Conservation (phyloP, 768 basidiomycete species). For the Hericium erinaceus region DNA sequence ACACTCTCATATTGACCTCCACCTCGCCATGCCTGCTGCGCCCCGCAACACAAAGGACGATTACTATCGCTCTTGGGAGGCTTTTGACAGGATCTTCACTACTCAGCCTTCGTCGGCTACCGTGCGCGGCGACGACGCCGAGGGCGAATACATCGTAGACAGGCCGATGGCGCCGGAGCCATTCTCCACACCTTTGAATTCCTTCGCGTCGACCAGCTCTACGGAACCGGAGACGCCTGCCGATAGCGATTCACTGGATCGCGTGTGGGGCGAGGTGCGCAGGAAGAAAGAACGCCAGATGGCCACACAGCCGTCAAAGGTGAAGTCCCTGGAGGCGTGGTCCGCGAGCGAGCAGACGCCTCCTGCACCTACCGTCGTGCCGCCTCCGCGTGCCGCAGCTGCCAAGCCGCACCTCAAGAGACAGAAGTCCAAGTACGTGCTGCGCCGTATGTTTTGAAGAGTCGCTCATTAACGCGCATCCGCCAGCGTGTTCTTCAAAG, state of each 20-base stretch:
- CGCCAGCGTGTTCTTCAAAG: slow-evolving; percentile 55
- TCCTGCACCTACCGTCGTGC: background rate
- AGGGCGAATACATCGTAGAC: slow-evolving; percentile 2
- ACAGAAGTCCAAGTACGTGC: slow-evolving; percentile 54
- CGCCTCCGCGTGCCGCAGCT: background rate
- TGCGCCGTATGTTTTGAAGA: background rate
- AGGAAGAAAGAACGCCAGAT: slow-evolving; percentile 57
- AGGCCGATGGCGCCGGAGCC: slow-evolving; percentile 17
- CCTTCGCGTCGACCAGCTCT: slow-evolving; percentile 13
- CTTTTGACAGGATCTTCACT: slow-evolving; percentile 14
- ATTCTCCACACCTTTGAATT: slow-evolving; percentile 9
- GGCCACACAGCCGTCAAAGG: slow-evolving; percentile 60
- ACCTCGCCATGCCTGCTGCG: slow-evolving; percentile 10
- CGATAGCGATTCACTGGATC: slow-evolving; percentile 33
- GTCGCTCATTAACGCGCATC: background rate
- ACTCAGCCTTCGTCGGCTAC: slow-evolving; percentile 10
- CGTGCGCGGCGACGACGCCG: slow-evolving; percentile 5
- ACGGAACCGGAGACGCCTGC: slow-evolving; percentile 13
- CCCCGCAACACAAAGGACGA: slow-evolving; percentile 9
- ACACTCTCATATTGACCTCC: slow-evolving; percentile 11
- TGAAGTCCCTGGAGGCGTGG: slow-evolving; percentile 49
- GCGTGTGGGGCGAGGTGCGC: slow-evolving; percentile 59
- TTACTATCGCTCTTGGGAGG: slow-evolving; percentile 14
- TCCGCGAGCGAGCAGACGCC: slow-evolving; percentile 5
- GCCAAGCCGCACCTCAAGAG: slow-evolving; percentile 36